A percentile compares a stretch with the other conserved stretches of the same genome.
These are phyloP conservation scores for Ochetophila trinervis DNA, from an alignment of 306 rosid species.

Conservation along the genomic window DNA sequence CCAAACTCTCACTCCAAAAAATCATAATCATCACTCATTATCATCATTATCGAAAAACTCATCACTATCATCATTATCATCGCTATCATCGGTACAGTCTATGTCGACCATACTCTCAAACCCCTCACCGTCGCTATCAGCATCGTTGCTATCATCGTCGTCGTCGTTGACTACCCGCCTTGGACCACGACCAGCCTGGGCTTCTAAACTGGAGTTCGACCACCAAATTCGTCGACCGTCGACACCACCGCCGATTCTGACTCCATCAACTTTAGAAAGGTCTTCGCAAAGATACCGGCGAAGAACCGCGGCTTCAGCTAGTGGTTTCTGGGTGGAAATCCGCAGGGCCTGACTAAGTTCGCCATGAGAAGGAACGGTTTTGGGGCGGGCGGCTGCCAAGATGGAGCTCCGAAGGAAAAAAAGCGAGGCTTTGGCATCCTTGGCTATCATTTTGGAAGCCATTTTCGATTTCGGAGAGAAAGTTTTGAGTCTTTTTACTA, in stretches of 20 bases:
- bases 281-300: neutral
- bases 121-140: neutral
- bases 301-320: constrained; percentile 9
- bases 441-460: constrained; percentile 34
- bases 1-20: neutral
- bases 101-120: no score
- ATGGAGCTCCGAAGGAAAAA: constrained; percentile 21
- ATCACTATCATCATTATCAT: constrained; percentile 1
- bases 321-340: constrained; percentile 1
- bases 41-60: neutral
- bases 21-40: neutral
- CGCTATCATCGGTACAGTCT: neutral
- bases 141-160: neutral
- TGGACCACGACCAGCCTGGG: neutral
- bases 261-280: neutral
- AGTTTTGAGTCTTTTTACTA: neutral
- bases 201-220: neutral
- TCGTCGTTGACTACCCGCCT: neutral
- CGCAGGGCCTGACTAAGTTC: constrained; percentile 4
- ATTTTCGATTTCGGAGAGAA: constrained; percentile 12
- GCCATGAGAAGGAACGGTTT: constrained; percentile 1
- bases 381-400: constrained; percentile 5
- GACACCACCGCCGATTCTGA: neutral
- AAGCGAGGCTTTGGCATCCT: constrained; percentile 25
- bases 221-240: neutral